Base-by-base conservation (phyloP, 2,329 filamentous ascomycete species). In the Neopestalotiopsis rosae region DNA sequence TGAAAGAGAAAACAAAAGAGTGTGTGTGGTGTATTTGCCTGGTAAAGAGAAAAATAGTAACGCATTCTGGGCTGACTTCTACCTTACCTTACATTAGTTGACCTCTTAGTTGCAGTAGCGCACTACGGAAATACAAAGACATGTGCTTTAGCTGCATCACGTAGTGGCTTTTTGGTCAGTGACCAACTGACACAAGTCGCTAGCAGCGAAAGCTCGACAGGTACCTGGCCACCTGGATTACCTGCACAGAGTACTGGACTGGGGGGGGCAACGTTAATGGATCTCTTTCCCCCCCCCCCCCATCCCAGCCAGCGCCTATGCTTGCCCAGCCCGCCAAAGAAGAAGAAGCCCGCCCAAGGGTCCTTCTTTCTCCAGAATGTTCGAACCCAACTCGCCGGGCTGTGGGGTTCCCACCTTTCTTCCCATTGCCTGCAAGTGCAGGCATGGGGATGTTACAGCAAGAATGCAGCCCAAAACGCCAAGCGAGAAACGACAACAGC, bases 351-450 rank as follows among this genome's bases (percentile, higher is more conserved):
- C 34, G 28, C 28, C 13, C 65, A 67, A 38, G 65, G 65, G 65
- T 67, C 65, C 10, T 38, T 28, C 24, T 10, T 61, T 67, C 65
- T 67, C 65, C 65, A 67, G 56, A 62, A 52, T 61, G 12, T 63
- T 57, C 45, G 5, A 67, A 40, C 42, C 65, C 65, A 67, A 67
- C 32, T 61, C 65, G 65, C 49, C 24, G 52, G 34, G 30, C 24
- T 40, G 52, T 67, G 65, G 65, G 45, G 28, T 56, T 59, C 28
- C 17, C 28, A 32, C 24, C 45, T 17, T 42, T 28, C 24, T 28
- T 28, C 24, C 24, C 24, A 28, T 28, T 30, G 42, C 62, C 40
- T 24, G 32, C 62, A 24, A 59, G 24, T 65, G 38, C 40, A 49
- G 64, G 24, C 30, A 58, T 59, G 57, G 56, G 56, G 20, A 7